Base-by-base conservation (phyloP, 208 protist species). In the Trypanosoma rangeli region DNA sequence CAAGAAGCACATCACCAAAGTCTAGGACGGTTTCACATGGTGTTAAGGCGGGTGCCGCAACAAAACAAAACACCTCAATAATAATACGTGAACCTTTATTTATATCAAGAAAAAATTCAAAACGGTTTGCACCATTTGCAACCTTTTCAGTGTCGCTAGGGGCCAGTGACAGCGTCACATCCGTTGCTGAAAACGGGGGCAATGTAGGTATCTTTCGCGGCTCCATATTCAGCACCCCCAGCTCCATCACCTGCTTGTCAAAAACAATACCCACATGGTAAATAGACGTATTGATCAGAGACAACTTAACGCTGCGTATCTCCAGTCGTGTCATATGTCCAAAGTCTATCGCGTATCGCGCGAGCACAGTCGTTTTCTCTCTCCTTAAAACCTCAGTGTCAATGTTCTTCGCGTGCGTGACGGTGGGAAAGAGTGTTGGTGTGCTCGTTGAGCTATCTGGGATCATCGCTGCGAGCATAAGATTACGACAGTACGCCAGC, bases 321-420 rank as follows among this genome's bases (percentile, higher is more conserved):
- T 95, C 86, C 48, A 88, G 88, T 28, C 90, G 90, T 8, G 97
- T 93, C 63, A 98, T 93, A 80, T 96, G 78, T 35, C 97, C 97
- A 87, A 99, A 98, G 73, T 99, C 93, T 56, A 97, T 76, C 28
- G 94, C 50, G 77, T 98, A 98, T 16, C 74, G 78, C 1, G 88
- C 70, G 13, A 98, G 78, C n/a, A 97, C 76, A 65, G 73, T 16
- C 66, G 3, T 37, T 5, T 62, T 24, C n/a, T 65, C 59, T 39
- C 68, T 54, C 15, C 58, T 57, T 46, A 10, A 20, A 54, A 39
- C 50, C 12, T 64, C 56, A 22, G 3, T 35, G 33, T 29, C 57
- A 55, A 31, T 12, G 20, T 22, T 8, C 16, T 62, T 20, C 9
- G 18, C n/a, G 24, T 12, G 49, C 18, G 9, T 3, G 18, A 18